Evolutionary conservation across 768 basidiomycete genomes (phyloP).

Genomic region (Lactarius deliciosus): DNA sequence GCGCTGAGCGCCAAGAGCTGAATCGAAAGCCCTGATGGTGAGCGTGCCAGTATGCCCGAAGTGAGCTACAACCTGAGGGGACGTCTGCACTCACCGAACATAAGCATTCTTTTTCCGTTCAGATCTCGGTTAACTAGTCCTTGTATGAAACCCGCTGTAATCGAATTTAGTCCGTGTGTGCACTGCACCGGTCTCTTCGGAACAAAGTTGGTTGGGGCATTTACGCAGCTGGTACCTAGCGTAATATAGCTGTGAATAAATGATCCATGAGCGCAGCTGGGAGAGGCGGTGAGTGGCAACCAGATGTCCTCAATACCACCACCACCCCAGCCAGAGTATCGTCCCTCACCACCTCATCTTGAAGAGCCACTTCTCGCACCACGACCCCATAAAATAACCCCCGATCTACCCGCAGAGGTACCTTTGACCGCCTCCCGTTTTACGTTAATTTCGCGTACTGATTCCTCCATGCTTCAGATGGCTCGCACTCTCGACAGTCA

Average conservation of each 20-base stretch:
- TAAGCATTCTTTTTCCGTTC: too few species aligned
- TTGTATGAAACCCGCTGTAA: too few species aligned
- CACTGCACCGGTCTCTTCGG: background rate
- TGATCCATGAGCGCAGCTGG: background rate
- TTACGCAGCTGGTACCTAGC: background rate
- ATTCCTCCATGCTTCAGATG: constrained; percentile 47
- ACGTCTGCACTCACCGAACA: too few species aligned
- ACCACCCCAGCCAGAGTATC: constrained; percentile 15
- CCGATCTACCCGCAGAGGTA: constrained; percentile 61
- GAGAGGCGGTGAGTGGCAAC: background rate
- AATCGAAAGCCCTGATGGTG: background rate
- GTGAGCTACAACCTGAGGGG: too few species aligned
- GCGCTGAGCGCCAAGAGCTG: background rate
- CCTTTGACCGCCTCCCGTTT: constrained; percentile 33
- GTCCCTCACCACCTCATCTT: constrained; percentile 46
- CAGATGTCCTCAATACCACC: constrained; percentile 16
- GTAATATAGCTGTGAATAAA: background rate
- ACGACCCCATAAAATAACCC: constrained; percentile 61
- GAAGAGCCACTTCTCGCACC: constrained; percentile 62
- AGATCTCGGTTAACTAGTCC: too few species aligned
- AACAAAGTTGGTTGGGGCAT: background rate
- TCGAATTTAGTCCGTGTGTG: background rate
- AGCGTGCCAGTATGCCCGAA: background rate
- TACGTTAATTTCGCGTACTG: constrained; percentile 24
- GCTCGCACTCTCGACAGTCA: constrained; percentile 60